Evolutionary conservation across 2,329 filamentous ascomycete genomes (phyloP).

Genomic region (Penicillium sp.): DNA sequence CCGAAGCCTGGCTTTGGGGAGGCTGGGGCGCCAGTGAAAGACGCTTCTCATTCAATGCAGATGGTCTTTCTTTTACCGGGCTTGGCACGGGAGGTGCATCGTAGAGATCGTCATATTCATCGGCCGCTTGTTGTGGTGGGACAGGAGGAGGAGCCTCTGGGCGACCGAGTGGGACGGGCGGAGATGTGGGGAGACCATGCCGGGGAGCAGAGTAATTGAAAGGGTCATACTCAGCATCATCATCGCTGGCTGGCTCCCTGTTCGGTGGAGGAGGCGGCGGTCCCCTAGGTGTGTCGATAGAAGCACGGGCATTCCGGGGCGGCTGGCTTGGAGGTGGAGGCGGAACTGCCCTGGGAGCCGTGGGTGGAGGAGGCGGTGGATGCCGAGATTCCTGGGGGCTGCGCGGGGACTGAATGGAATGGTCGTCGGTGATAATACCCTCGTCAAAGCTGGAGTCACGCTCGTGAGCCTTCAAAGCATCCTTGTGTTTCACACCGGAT

Average conservation of each 20-base stretch:
- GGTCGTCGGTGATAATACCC: slow-evolving; percentile 49
- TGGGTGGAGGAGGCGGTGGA: slow-evolving; percentile 48
- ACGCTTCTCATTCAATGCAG: slow-evolving; percentile 34
- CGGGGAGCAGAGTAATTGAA: slow-evolving; percentile 44
- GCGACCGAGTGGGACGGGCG: slow-evolving; percentile 12
- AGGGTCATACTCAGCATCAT: slow-evolving; percentile 45
- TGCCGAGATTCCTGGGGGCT: slow-evolving; percentile 33
- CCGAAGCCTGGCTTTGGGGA: slow-evolving; percentile 27
- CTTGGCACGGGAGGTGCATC: slow-evolving; percentile 35
- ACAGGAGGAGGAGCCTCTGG: slow-evolving; percentile 23
- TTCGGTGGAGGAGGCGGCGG: slow-evolving; percentile 41
- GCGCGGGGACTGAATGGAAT: slow-evolving; percentile 42
- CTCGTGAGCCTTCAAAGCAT: slow-evolving; percentile 74
- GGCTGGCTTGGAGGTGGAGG: slow-evolving; percentile 59
- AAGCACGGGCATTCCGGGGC: slow-evolving; percentile 37
- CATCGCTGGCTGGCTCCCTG: slow-evolving; percentile 31
- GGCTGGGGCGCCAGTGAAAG: slow-evolving; percentile 43
- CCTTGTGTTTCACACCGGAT: slow-evolving; percentile 85
- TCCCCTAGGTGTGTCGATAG: slow-evolving; percentile 27
- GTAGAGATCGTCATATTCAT: slow-evolving; percentile 42
- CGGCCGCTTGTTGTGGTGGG: slow-evolving; percentile 24
- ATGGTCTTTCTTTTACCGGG: slow-evolving; percentile 26
- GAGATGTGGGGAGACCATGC: slow-evolving; percentile 23
- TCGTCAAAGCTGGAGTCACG: slow-evolving; percentile 70
- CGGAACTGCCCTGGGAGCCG: slow-evolving; percentile 53